These are phyloP conservation scores for Dalbergia oliveri DNA, from an alignment of 306 rosid genomes.

Conservation along the genomic window DNA sequence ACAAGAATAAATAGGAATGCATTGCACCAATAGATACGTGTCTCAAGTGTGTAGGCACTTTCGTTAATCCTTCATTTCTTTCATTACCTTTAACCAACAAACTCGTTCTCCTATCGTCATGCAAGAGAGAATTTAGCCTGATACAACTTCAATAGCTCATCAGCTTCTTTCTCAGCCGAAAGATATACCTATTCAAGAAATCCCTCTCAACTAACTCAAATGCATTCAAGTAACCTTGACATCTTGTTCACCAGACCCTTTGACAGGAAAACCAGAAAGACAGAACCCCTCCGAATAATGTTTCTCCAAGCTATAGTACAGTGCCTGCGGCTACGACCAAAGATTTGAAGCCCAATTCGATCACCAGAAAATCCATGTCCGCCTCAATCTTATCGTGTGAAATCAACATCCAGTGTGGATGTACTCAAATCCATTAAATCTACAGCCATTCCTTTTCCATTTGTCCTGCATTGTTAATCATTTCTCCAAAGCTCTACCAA, in stretches of 20 bases:
- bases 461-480: too few relatives aligned
- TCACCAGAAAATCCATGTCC: conserved; percentile 45
- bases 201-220: background rate
- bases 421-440: too few relatives aligned
- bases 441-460: too few relatives aligned
- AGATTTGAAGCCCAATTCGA: conserved; percentile 42
- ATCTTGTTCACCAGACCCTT: conserved; percentile 34
- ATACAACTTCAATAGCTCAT: background rate
- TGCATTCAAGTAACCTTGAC: background rate
- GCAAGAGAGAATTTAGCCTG: background rate
- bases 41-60: background rate
- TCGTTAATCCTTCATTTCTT: background rate
- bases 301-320: conserved; percentile 36
- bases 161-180: background rate
- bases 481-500: too few relatives aligned
- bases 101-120: background rate
- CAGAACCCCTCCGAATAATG: conserved; percentile 49
- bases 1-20: background rate
- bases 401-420: background rate
- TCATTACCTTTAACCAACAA: background rate
- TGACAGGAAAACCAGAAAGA: conserved; percentile 39
- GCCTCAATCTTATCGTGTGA: conserved; percentile 45
- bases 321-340: background rate
- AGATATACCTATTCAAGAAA: conserved; percentile 41
- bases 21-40: background rate